Evolutionary conservation across 2,329 filamentous ascomycete genomes (phyloP).

Genomic region (Epichloe coenophiala): DNA sequence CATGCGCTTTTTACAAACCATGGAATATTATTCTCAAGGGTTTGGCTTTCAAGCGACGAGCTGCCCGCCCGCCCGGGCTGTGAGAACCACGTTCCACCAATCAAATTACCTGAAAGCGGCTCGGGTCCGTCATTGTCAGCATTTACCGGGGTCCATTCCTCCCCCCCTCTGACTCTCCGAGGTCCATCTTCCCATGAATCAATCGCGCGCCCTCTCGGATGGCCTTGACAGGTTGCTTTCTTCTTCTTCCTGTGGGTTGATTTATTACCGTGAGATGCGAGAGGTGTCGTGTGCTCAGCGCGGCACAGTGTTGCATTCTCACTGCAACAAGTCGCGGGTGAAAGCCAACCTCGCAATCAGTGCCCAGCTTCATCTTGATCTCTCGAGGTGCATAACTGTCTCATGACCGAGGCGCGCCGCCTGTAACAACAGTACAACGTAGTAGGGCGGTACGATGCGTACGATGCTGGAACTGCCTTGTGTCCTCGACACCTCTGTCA

Average conservation of each 20-base stretch:
- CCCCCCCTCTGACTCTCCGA: too few relatives aligned
- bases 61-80: neutral
- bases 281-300: neutral
- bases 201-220: neutral
- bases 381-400: neutral
- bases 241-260: neutral
- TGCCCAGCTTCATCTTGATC: neutral
- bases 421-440: neutral
- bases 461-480: neutral
- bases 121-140: neutral
- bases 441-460: neutral
- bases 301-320: neutral
- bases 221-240: neutral
- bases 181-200: neutral
- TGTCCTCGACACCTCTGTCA: neutral
- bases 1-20: neutral
- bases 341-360: neutral
- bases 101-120: neutral
- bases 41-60: neutral
- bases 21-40: neutral
- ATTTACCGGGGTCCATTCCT: neutral
- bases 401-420: neutral
- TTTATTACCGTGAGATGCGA: neutral
- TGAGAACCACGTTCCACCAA: neutral
- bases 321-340: too few relatives aligned